phyloP scores from a whole-genome alignment of 139 green algal genomes.

The Tetratostichococcus sp. region DNA sequence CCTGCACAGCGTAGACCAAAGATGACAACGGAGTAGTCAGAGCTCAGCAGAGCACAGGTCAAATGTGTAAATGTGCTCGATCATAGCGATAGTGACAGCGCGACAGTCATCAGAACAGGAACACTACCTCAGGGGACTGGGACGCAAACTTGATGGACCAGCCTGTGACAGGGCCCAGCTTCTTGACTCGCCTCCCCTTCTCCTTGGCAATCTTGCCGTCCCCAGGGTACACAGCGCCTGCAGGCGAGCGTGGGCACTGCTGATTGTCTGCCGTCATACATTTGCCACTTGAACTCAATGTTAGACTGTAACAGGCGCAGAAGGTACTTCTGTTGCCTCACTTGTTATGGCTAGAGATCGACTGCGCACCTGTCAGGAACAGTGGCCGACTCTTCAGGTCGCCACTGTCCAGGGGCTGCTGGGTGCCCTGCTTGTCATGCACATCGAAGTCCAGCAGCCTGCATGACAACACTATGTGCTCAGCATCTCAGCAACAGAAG shows the following conservation, averaged over 20 bases:
- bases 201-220: slow-evolving; percentile 28
- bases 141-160: slow-evolving; percentile 30
- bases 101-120: too few species aligned
- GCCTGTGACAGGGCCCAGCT: slow-evolving; percentile 45
- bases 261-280: too few species aligned
- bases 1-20: too few species aligned
- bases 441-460: slow-evolving; percentile 55
- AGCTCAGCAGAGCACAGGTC: too few species aligned
- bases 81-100: too few species aligned
- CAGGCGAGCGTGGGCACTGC: too few species aligned
- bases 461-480: background rate
- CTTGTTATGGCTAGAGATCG: too few species aligned
- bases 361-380: slow-evolving; percentile 30
- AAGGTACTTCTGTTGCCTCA: background rate
- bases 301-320: too few species aligned
- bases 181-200: slow-evolving; percentile 8
- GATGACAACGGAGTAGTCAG: too few species aligned
- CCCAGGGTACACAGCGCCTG: slow-evolving; percentile 41
- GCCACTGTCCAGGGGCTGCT: slow-evolving; percentile 42
- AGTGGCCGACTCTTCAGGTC: slow-evolving; percentile 7
- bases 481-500: too few species aligned
- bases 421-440: slow-evolving; percentile 20
- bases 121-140: background rate
- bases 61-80: background rate
- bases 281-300: too few species aligned